Evolutionary conservation across 495 filamentous ascomycete species (phyloP).

Genomic region (Hypomontagnella submonticulosa): DNA sequence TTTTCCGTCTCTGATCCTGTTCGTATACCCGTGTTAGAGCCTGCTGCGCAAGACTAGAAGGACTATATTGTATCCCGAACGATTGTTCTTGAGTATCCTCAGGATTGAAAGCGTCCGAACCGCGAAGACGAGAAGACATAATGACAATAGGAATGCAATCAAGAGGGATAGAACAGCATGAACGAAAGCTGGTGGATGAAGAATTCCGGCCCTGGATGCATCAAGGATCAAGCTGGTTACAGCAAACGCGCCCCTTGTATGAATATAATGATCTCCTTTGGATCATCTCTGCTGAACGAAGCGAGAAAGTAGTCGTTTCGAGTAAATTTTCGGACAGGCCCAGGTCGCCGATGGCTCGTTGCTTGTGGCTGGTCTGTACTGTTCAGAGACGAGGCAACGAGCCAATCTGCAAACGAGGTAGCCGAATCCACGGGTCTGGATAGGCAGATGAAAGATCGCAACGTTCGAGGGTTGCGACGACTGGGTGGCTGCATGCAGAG

Average conservation of each 20-base stretch:
- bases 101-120: constrained; percentile 32
- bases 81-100: constrained; percentile 38
- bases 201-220: constrained; percentile 7
- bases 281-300: constrained; percentile 35
- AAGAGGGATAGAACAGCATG: constrained; percentile 9
- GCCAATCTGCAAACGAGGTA: constrained; percentile 41
- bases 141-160: constrained; percentile 21
- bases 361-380: constrained; percentile 24
- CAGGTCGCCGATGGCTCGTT: constrained; percentile 18
- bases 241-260: constrained; percentile 31
- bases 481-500: constrained; percentile 44
- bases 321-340: constrained; percentile 17
- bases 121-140: constrained; percentile 52
- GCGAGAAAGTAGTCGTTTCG: constrained; percentile 2
- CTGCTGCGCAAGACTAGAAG: constrained; percentile 61
- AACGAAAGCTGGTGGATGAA: constrained; percentile 34
- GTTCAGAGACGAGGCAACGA: constrained; percentile 20
- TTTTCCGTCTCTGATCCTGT: constrained; percentile 63
- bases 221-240: constrained; percentile 20
- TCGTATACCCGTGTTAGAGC: constrained; percentile 66
- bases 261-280: constrained; percentile 16
- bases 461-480: constrained; percentile 32
- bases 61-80: constrained; percentile 40
- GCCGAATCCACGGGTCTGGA: constrained; percentile 37
- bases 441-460: constrained; percentile 33